A percentile compares a stretch with the other conserved stretches of the same genome.
Evolutionary conservation across 345 rosid genomes (phyloP).

Genomic region (Linum usitatissimum): DNA sequence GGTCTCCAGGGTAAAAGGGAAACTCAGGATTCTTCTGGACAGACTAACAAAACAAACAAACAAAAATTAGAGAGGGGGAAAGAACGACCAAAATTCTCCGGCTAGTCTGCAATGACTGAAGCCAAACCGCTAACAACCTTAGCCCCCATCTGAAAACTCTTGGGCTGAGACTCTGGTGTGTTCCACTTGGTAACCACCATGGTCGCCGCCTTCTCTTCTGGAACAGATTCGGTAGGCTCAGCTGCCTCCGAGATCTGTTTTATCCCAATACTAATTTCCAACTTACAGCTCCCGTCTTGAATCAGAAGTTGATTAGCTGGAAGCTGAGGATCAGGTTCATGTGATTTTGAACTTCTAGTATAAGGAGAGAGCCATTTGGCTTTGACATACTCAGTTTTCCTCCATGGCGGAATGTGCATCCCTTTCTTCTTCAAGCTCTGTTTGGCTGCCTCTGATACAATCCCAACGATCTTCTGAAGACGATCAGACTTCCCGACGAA

Average conservation of each 20-base stretch:
- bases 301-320: constrained; percentile 4
- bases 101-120: constrained; percentile 30
- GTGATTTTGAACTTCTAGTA: constrained; percentile 20
- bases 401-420: constrained; percentile 91
- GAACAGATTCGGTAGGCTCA: constrained; percentile 14
- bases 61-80: neutral
- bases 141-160: constrained; percentile 27
- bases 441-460: constrained; percentile 82
- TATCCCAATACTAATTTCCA: neutral
- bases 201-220: constrained; percentile 16
- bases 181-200: constrained; percentile 23
- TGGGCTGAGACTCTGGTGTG: constrained; percentile 38
- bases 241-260: constrained; percentile 1
- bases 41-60: neutral
- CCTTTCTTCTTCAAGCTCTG: constrained; percentile 89
- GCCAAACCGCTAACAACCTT: constrained; percentile 51
- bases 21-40: constrained; percentile 1
- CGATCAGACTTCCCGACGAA: constrained; percentile 88
- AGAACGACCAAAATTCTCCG: constrained; percentile 12
- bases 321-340: neutral
- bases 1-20: constrained; percentile 2
- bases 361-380: constrained; percentile 83
- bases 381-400: constrained; percentile 74
- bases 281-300: neutral
- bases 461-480: constrained; percentile 53